Base-by-base conservation (phyloP, 176 grass and related monocot genomes). In the Elaeis guineensis region DNA sequence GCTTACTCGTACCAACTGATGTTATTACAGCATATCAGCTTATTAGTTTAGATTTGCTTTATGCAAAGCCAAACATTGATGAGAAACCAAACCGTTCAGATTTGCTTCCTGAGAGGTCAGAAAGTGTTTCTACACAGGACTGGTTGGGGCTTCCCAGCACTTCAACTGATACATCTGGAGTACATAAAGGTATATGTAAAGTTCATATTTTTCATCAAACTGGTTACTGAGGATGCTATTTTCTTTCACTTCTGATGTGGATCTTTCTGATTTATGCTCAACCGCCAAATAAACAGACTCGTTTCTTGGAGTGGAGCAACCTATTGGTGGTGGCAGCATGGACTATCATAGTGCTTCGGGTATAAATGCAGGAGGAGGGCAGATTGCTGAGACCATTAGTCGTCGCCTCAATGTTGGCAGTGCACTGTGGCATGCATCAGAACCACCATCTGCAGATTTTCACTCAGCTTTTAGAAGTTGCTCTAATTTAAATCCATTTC, bases 401-500 rank as follows among this genome's bases (percentile, higher is more conserved):
- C 58, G 65, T 72, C 58, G 58, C 50, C 59, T 72, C 67, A 57
- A 84, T 71, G 21, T 67, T 72, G 81, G 30, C 58, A 66, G 49
- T 66, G 55, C 71, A 49, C 17, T 20, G 53, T 51, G 25, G 69
- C 69, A 63, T 59, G 51, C 65, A 74, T 77, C 58, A 35, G 62
- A 74, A 62, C 56, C 73, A 16, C 53, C 76, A 57, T 60, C 76
- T 74, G 48, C 55, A 60, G 62, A 23, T 79, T 86, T 68, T 25
- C 23, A 6, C 44, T 22, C 29, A 53, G 59, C 18, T 29, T 62
- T 25, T 63, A 50, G 51, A 63, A 53, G 28, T 16, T 63, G 51
- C 57, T 80, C 80, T 61, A 89, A 76, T 55, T 63, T 70, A 35
- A 74, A 78, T 64, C 62, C 75, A 66, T 75, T 80, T 72, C 29